These are phyloP conservation scores for Pichia sp. DNA, from an alignment of 1,139 yeast species.

Conservation along the genomic window DNA sequence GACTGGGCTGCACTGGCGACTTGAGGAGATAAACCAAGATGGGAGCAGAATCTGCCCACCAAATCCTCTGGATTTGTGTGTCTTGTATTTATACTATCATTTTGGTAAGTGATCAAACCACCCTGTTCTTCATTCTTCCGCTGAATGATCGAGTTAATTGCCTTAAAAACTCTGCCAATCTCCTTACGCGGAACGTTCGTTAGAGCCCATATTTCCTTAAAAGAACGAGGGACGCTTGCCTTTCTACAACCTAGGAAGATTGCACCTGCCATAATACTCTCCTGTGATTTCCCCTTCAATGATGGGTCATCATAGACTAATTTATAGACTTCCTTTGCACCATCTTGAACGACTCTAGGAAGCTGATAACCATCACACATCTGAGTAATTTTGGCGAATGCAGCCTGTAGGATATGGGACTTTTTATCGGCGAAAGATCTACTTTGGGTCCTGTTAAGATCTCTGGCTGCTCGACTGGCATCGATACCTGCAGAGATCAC, in stretches of 20 bases:
- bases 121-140: conserved; percentile 49
- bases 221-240: conserved; percentile 91
- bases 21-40: conserved; percentile 79
- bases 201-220: conserved; percentile 92
- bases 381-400: conserved; percentile 86
- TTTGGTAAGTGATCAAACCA: conserved; percentile 33
- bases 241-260: conserved; percentile 92
- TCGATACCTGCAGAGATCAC: conserved; percentile 84
- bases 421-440: conserved; percentile 79
- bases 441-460: conserved; percentile 84
- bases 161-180: conserved; percentile 81
- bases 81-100: conserved; percentile 69
- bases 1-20: conserved; percentile 92
- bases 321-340: conserved; percentile 94
- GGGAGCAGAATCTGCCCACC: conserved; percentile 94
- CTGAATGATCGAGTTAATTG: conserved; percentile 72
- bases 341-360: conserved; percentile 93
- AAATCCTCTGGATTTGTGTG: conserved; percentile 93
- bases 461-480: conserved; percentile 74
- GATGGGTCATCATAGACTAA: conserved; percentile 85
- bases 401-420: conserved; percentile 83
- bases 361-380: conserved; percentile 96
- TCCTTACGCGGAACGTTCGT: conserved; percentile 93
- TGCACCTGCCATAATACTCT: conserved; percentile 94
- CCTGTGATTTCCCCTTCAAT: conserved; percentile 87